phyloP scores from a whole-genome alignment of 2,329 filamentous ascomycete species.

The Beauveria rudraprayagi region DNA sequence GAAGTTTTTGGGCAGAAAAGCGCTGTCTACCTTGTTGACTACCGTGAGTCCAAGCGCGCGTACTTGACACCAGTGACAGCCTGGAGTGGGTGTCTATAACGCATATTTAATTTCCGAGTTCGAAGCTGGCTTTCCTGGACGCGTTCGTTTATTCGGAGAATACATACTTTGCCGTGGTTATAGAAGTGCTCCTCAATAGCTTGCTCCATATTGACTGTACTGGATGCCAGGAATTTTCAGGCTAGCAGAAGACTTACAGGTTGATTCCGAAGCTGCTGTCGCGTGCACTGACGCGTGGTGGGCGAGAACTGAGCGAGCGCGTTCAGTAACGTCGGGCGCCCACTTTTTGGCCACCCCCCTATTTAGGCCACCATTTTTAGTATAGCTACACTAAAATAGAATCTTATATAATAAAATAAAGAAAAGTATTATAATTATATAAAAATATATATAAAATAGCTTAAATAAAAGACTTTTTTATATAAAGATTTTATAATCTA shows the following conservation, averaged over 20 bases:
- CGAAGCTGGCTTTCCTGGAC: not conserved
- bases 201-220: constrained; percentile 31
- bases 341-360: too few relatives aligned
- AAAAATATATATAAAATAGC: too few relatives aligned
- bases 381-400: too few relatives aligned
- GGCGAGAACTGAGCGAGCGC: not conserved
- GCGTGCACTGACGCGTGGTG: not conserved
- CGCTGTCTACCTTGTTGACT: constrained; percentile 53
- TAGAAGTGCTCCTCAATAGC: constrained; percentile 42
- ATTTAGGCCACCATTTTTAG: too few relatives aligned
- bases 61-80: constrained; percentile 57
- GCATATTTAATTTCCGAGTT: not conserved
- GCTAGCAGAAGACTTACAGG: not conserved
- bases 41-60: constrained; percentile 47
- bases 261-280: not conserved
- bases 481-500: too few relatives aligned
- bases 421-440: too few relatives aligned
- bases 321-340: too few relatives aligned
- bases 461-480: too few relatives aligned
- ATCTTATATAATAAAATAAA: too few relatives aligned
- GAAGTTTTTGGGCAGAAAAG: constrained; percentile 54
- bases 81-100: not conserved
- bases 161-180: constrained; percentile 30
- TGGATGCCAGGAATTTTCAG: not conserved
- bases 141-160: not conserved